These are phyloP conservation scores for Citrus glauca DNA, from an alignment of 345 rosid species.

Conservation along the genomic window DNA sequence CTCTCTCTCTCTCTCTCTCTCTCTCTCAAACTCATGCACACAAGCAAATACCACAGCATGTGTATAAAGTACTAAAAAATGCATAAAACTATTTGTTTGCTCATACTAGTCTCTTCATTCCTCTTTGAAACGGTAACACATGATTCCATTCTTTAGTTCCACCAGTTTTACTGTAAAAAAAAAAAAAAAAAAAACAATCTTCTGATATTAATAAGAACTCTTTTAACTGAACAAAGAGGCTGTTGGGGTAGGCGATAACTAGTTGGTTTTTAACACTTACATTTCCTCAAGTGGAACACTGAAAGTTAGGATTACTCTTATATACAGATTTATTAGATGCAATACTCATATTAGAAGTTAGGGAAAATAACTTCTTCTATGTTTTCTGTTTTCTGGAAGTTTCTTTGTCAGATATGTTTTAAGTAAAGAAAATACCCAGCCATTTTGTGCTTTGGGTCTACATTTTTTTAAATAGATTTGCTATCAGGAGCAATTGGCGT, in stretches of 20 bases:
- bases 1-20: slow-evolving; percentile 7
- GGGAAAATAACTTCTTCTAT: not conserved
- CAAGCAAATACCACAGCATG: not conserved
- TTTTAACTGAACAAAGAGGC: not conserved
- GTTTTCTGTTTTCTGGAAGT: not conserved
- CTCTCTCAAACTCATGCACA: not conserved
- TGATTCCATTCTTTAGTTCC: not conserved
- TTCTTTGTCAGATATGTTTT: not conserved
- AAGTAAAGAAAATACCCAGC: not conserved
- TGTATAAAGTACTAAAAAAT: not conserved
- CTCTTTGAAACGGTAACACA: not conserved
- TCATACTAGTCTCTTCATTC: not conserved
- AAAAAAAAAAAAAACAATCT: not conserved
- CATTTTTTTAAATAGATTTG: not conserved
- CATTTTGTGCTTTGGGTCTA: not conserved
- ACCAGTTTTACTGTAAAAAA: not conserved
- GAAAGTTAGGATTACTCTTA: not conserved
- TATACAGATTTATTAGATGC: not conserved
- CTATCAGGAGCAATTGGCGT: not conserved
- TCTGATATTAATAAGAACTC: not conserved
- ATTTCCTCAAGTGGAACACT: not conserved
- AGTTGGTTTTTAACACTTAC: not conserved
- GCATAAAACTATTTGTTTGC: not conserved
- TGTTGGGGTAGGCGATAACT: not conserved
- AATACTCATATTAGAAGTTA: not conserved